Conservation (phyloP, 257 asterid genomes). For the Haberlea rhodopensis region DNA sequence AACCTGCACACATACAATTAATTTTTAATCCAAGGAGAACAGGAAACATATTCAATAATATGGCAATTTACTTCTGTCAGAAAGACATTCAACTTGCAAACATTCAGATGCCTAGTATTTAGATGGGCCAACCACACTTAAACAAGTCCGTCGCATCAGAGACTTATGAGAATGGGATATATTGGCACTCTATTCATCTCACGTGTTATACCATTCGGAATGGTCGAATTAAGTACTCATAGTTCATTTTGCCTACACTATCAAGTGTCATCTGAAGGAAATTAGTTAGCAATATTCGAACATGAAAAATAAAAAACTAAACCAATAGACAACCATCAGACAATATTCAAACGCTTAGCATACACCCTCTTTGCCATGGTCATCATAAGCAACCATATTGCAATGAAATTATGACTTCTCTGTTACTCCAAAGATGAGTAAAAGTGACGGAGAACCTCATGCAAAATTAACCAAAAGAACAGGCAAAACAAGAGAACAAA, state of each 20-base stretch:
- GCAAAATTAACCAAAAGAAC: neutral
- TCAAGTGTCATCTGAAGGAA: neutral
- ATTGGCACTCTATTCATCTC: neutral
- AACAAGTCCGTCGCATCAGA: neutral
- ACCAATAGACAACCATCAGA: neutral
- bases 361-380: neutral
- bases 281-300: neutral
- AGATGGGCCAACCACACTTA: too few relatives aligned
- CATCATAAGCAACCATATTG: neutral
- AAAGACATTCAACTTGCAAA: slow-evolving; percentile 6
- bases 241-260: neutral
- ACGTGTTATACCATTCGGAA: neutral
- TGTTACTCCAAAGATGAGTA: neutral
- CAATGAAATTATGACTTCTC: neutral
- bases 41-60: slow-evolving; percentile 4
- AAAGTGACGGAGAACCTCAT: neutral
- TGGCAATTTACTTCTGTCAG: too few relatives aligned
- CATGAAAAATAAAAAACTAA: neutral
- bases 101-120: neutral
- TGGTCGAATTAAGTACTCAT: neutral
- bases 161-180: neutral
- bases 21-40: slow-evolving; percentile 1
- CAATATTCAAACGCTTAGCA: neutral
- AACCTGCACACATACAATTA: slow-evolving; percentile 46
- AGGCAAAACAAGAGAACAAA: neutral